Percentiles rank a stretch among this genome's conserved stretches.
Evolutionary conservation across 2,329 filamentous ascomycete genomes (phyloP).

Genomic region (Calonectria leucothoes): DNA sequence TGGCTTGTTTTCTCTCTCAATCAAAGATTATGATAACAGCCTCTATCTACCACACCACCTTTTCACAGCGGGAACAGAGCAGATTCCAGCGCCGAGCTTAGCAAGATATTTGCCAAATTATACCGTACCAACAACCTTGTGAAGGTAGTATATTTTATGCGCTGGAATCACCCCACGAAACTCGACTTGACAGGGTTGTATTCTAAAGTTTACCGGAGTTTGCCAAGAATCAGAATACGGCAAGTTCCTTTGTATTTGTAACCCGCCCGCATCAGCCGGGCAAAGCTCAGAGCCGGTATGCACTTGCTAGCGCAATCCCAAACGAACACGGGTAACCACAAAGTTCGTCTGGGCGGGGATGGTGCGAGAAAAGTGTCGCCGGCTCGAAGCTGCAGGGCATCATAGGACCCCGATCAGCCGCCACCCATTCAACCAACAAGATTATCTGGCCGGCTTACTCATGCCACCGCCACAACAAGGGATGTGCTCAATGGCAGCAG

Average conservation of each 20-base stretch:
- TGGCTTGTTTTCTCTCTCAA: background rate
- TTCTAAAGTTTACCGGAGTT: background rate
- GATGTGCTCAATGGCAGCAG: background rate
- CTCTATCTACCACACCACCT: background rate
- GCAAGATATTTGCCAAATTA: background rate
- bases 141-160: background rate
- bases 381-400: background rate
- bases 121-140: background rate
- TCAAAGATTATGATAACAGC: background rate
- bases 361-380: background rate
- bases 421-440: background rate
- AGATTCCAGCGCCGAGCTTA: background rate
- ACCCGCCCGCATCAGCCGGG: background rate
- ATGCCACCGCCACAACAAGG: slow-evolving; percentile 12
- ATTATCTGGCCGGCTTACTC: background rate
- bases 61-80: background rate
- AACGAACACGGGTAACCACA: background rate
- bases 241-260: background rate
- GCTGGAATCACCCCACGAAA: background rate
- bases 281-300: background rate
- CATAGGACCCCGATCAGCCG: background rate
- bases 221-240: background rate
- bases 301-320: background rate
- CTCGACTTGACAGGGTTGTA: background rate
- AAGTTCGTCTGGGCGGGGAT: background rate